Percentiles rank a stretch among this genome's conserved stretches.
These are phyloP conservation scores for Lophiotrema nucula DNA, from an alignment of 495 filamentous ascomycete genomes.

Conservation along the genomic window DNA sequence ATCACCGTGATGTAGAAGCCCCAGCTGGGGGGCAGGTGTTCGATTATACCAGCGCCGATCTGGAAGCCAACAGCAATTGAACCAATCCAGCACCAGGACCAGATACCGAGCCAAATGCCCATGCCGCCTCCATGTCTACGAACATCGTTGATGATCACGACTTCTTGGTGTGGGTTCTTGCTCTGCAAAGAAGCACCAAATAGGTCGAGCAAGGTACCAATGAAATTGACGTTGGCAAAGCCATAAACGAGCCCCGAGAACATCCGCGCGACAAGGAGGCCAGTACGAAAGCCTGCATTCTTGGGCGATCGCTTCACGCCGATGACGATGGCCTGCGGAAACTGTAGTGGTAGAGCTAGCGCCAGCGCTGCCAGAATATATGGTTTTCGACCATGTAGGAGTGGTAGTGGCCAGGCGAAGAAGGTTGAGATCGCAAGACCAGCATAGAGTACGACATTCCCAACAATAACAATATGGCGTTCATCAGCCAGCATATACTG, in stretches of 20 bases:
- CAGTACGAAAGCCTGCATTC: conserved; percentile 54
- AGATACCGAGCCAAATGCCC: conserved; percentile 74
- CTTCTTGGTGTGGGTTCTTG: conserved; percentile 66
- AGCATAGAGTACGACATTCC: conserved; percentile 69
- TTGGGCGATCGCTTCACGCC: conserved; percentile 55
- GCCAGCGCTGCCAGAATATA: conserved; percentile 65
- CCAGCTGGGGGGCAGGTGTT: conserved; percentile 60
- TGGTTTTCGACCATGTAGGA: conserved; percentile 75
- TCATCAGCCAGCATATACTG: conserved; percentile 69
- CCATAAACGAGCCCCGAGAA: conserved; percentile 67
- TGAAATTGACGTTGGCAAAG: conserved; percentile 73
- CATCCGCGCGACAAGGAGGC: conserved; percentile 60
- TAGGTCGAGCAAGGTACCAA: conserved; percentile 66
- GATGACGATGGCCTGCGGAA: conserved; percentile 69
- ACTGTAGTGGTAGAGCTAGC: conserved; percentile 67
- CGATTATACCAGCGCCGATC: conserved; percentile 65
- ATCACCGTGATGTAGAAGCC: conserved; percentile 71
- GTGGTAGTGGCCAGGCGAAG: conserved; percentile 68
- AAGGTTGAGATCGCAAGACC: conserved; percentile 67
- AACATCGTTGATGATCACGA: conserved; percentile 61
- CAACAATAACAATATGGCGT: conserved; percentile 63
- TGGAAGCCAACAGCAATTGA: conserved; percentile 67
- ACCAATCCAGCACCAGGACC: conserved; percentile 70
- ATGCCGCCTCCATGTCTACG: conserved; percentile 71
- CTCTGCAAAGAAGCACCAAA: conserved; percentile 73